Conservation (phyloP, 2,329 filamentous ascomycete genomes). For the Aspergillus ochraceus region DNA sequence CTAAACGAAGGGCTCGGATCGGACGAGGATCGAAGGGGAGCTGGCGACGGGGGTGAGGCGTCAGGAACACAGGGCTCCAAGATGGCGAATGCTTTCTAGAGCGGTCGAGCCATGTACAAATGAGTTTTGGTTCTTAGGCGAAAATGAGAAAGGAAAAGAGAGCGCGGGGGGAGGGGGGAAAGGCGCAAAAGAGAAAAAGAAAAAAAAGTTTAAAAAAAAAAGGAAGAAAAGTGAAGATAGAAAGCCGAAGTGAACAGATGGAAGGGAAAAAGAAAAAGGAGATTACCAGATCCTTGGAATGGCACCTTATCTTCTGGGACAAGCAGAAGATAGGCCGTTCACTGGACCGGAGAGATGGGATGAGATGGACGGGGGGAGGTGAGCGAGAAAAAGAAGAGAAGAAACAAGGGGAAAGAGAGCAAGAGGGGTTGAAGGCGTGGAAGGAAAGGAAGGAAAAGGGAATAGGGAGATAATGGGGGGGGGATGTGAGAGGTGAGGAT, state of each 20-base stretch:
- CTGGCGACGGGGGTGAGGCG: conserved; percentile 28
- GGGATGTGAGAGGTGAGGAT: conserved; percentile 27
- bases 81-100: conserved; percentile 28
- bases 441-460: conserved; percentile 23
- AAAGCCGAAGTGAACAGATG: conserved; percentile 9
- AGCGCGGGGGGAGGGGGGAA: conserved; percentile 4
- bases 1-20: conserved; percentile 28
- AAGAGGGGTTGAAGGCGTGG: conserved; percentile 16
- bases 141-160: conserved; percentile 15
- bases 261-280: conserved; percentile 15
- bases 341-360: conserved; percentile 15
- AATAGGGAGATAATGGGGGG: conserved; percentile 33
- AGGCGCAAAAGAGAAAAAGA: conserved; percentile 3
- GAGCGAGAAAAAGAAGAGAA: conserved; percentile 23
- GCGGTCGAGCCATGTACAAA: conserved; percentile 34
- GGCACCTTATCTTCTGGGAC: conserved; percentile 29
- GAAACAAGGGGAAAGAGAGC: conserved; percentile 16
- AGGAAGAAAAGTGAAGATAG: conserved; percentile 8
- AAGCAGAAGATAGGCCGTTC: conserved; percentile 32
- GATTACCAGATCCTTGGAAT: conserved; percentile 29
- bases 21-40: conserved; percentile 24
- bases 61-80: conserved; percentile 28
- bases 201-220: background rate
- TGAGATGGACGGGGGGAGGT: conserved; percentile 18
- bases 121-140: conserved; percentile 8